Evolutionary conservation across 139 green algal species (phyloP).

Genomic region (Eudorina sp.): DNA sequence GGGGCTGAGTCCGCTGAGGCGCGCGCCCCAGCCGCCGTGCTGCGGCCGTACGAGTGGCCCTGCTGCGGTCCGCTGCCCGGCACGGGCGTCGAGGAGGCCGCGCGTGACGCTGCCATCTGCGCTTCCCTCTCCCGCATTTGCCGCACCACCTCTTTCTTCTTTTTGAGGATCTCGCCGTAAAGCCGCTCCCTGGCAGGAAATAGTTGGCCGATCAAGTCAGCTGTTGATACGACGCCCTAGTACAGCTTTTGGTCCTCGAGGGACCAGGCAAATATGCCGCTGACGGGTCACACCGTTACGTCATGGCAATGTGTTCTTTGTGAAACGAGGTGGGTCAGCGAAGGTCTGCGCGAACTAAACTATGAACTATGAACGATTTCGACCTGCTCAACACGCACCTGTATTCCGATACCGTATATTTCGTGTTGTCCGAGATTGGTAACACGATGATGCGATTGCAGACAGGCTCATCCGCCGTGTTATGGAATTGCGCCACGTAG

Average conservation of each 20-base stretch:
- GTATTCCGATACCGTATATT: constrained; percentile 81
- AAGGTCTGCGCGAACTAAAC: constrained; percentile 54
- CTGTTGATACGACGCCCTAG: no score
- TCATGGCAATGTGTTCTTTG: no score
- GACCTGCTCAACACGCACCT: constrained; percentile 26
- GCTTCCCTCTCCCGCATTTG: constrained; percentile 73
- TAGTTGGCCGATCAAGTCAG: no score
- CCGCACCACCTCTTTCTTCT: constrained; percentile 86
- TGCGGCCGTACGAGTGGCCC: neutral
- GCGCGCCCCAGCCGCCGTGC: neutral
- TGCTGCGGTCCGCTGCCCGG: neutral
- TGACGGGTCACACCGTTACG: no score
- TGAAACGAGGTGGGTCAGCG: no score
- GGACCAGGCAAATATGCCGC: no score
- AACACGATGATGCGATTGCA: constrained; percentile 83
- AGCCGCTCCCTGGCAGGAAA: constrained; percentile 87
- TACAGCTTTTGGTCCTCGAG: no score
- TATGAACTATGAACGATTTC: neutral
- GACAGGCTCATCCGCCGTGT: constrained; percentile 86
- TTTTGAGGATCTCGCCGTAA: constrained; percentile 91
- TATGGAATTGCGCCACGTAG: constrained; percentile 96
- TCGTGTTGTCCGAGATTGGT: constrained; percentile 96
- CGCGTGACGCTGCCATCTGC: constrained; percentile 31
- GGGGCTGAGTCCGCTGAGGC: neutral
- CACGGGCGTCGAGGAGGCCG: neutral